Conservation (phyloP, 768 basidiomycete genomes). For the Naganishia vishniacii region DNA sequence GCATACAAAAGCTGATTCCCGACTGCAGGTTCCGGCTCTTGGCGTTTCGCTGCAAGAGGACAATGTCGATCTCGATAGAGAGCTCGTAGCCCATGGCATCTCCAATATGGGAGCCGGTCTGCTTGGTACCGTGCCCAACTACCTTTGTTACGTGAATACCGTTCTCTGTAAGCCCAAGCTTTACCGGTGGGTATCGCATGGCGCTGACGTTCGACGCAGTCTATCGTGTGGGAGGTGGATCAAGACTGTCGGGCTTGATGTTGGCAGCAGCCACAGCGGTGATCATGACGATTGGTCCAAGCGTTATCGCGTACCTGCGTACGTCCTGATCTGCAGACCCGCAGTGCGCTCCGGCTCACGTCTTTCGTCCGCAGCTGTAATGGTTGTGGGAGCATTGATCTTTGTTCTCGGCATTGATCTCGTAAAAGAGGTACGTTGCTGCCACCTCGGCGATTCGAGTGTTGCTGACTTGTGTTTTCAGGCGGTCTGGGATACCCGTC, state of each 20-base stretch:
- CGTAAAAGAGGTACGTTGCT: conserved; percentile 61
- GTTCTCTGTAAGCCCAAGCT: conserved; percentile 46
- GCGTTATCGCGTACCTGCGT: conserved; percentile 89
- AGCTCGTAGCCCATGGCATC: conserved; percentile 85
- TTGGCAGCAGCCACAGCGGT: conserved; percentile 68
- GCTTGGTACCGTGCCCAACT: conserved; percentile 74
- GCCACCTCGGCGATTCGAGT: background rate
- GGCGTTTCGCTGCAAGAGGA: conserved; percentile 87
- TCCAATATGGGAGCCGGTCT: conserved; percentile 79
- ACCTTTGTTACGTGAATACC: conserved; percentile 59
- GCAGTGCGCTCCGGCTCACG: background rate
- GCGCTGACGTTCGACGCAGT: no score
- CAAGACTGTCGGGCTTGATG: conserved; percentile 74
- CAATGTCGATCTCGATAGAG: conserved; percentile 77
- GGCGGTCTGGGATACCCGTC: conserved; percentile 90
- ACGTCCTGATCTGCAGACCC: conserved; percentile 43
- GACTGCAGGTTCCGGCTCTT: conserved; percentile 80
- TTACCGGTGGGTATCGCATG: background rate
- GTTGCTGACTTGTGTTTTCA: background rate
- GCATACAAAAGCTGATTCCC: background rate
- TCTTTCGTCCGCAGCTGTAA: conserved; percentile 60
- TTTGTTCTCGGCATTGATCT: conserved; percentile 92
- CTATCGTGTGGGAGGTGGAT: conserved; percentile 87
- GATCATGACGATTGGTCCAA: conserved; percentile 75
- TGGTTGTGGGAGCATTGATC: conserved; percentile 85